These are phyloP conservation scores for Microdochium nivale DNA, from an alignment of 2,329 filamentous ascomycete species.

Conservation along the genomic window DNA sequence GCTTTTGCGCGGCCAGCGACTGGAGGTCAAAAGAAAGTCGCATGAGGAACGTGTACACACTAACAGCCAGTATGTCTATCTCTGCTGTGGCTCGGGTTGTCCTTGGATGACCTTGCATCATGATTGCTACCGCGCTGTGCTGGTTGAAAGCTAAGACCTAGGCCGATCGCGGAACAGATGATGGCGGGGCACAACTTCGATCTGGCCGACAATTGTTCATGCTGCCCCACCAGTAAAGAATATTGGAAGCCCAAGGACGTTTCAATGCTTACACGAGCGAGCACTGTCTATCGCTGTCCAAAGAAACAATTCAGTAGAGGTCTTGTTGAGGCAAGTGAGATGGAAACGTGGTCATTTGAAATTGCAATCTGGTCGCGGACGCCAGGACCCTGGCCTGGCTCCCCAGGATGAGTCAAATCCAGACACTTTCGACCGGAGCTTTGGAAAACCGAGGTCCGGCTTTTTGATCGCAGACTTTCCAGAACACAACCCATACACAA, in stretches of 20 bases:
- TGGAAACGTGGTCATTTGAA: not conserved
- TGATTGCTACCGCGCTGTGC: not conserved
- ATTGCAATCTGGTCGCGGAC: not conserved
- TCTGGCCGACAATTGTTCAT: not conserved
- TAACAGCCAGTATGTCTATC: too few species aligned
- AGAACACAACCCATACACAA: not conserved
- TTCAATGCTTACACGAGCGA: not conserved
- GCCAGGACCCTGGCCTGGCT: not conserved
- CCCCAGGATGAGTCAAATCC: not conserved
- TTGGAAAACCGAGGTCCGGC: not conserved
- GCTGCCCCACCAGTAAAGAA: not conserved
- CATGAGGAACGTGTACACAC: too few species aligned
- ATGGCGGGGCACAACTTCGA: not conserved
- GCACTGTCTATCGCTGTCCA: not conserved
- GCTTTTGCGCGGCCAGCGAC: too few species aligned
- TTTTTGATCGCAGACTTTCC: not conserved
- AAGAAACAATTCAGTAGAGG: not conserved
- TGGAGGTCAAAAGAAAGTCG: too few species aligned
- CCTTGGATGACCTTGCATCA: too few species aligned
- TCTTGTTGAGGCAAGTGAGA: not conserved
- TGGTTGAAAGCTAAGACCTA: not conserved
- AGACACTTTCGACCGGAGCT: not conserved
- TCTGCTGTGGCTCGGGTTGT: too few species aligned
- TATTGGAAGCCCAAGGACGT: not conserved
- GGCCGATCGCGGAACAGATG: not conserved